phyloP scores from a whole-genome alignment of 2,329 filamentous ascomycete genomes.

The Fusarium hostae region DNA sequence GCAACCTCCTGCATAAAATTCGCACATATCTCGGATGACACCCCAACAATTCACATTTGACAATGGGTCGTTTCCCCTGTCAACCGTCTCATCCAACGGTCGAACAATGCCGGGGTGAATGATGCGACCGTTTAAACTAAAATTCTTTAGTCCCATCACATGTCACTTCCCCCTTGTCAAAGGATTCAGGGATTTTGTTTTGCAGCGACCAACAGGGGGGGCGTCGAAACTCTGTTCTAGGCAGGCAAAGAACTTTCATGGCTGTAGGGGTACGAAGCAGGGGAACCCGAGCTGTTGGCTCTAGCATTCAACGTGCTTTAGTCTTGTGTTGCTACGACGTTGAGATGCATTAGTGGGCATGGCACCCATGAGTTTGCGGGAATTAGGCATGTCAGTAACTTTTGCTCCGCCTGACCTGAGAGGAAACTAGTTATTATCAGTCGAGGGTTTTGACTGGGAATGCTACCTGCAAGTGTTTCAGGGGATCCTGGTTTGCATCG shows the following conservation, averaged over 20 bases:
- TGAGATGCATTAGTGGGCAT: background rate
- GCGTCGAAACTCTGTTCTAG: background rate
- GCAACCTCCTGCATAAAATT: background rate
- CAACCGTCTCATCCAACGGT: background rate
- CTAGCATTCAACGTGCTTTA: background rate
- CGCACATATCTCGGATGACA: background rate
- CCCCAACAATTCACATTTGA: background rate
- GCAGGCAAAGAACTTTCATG: background rate
- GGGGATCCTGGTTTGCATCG: constrained; percentile 16
- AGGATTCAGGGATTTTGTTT: background rate
- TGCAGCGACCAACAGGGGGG: constrained; percentile 1
- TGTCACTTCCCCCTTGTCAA: background rate
- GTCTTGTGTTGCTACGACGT: background rate
- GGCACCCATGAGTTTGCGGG: constrained; percentile 1
- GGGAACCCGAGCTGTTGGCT: constrained; percentile 21
- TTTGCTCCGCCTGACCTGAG: background rate
- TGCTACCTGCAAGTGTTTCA: constrained; percentile 5
- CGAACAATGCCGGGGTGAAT: background rate
- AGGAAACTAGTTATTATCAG: background rate
- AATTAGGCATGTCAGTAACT: constrained; percentile 2
- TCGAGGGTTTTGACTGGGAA: background rate
- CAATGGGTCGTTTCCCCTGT: background rate
- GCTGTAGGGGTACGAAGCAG: background rate
- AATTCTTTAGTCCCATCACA: background rate
- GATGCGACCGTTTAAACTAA: constrained; percentile 7